phyloP scores from a whole-genome alignment of 1,284 basidiomycete species.

The Meira miltonrushii region DNA sequence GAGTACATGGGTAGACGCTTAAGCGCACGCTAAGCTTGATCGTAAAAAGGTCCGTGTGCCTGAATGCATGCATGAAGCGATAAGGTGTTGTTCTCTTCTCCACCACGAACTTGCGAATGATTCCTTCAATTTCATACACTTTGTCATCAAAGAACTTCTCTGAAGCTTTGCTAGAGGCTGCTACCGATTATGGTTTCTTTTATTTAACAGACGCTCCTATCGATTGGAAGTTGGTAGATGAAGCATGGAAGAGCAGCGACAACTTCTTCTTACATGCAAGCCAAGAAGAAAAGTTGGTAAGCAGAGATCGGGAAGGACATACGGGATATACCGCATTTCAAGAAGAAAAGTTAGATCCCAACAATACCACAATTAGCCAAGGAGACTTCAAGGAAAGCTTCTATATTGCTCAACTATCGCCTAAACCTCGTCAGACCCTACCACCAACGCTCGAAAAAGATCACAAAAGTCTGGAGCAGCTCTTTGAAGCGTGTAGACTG shows the following conservation, averaged over 20 bases:
- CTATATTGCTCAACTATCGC: constrained; percentile 21
- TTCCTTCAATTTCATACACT: too few species aligned
- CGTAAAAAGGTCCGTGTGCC: too few species aligned
- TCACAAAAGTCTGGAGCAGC: constrained; percentile 13
- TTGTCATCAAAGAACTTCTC: constrained; percentile 11
- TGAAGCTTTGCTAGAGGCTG: constrained; percentile 21
- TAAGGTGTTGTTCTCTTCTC: too few species aligned
- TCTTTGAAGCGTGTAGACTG: constrained; percentile 30
- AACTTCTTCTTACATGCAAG: constrained; percentile 24
- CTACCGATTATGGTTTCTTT: constrained; percentile 35
- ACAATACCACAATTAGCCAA: constrained; percentile 11
- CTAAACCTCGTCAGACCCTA: constrained; percentile 15
- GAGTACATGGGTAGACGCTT: too few species aligned
- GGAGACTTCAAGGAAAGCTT: constrained; percentile 47
- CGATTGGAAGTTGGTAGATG: constrained; percentile 19
- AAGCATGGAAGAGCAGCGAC: constrained; percentile 22
- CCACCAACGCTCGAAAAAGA: constrained; percentile 19
- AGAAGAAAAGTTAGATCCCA: constrained; percentile 15
- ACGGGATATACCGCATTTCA: constrained; percentile 27
- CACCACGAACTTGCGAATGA: too few species aligned
- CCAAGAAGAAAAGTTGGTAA: constrained; percentile 8
- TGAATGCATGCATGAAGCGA: too few species aligned
- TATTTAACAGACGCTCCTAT: constrained; percentile 37
- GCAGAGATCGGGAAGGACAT: constrained; percentile 21
- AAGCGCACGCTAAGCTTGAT: too few species aligned